Evolutionary conservation across 257 asterid genomes (phyloP).

Genomic region (Penstemon newberryi): DNA sequence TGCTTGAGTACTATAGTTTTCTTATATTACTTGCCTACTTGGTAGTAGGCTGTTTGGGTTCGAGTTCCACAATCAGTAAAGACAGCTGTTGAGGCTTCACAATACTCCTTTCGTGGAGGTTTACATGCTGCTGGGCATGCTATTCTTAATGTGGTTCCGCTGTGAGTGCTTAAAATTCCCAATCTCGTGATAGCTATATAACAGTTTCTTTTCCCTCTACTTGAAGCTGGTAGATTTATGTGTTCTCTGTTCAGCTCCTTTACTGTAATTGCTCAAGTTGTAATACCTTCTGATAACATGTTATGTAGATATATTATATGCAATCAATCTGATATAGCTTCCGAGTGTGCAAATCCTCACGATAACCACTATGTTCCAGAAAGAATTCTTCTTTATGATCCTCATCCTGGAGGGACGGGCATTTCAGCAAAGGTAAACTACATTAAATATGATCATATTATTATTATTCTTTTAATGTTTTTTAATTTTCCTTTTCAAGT

Average conservation of each 20-base stretch:
- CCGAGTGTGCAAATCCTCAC: constrained; percentile 87
- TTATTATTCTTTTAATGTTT: constrained; percentile 2
- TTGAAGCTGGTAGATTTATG: constrained; percentile 22
- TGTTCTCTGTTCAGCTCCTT: constrained; percentile 23
- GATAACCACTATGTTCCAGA: constrained; percentile 77
- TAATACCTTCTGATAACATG: constrained; percentile 27
- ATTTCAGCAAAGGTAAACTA: constrained; percentile 79
- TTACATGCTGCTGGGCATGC: constrained; percentile 98
- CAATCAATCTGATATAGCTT: constrained; percentile 83
- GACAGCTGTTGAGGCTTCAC: constrained; percentile 52
- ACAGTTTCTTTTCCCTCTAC: constrained; percentile 3
- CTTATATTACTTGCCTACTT: background rate
- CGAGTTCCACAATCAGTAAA: constrained; percentile 81
- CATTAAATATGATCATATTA: constrained; percentile 7
- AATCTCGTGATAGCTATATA: constrained; percentile 14
- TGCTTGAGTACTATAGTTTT: background rate
- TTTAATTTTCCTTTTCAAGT: constrained; percentile 2
- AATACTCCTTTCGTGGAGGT: constrained; percentile 76
- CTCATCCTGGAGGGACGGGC: constrained; percentile 97
- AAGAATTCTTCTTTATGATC: constrained; percentile 91
- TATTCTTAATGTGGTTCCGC: constrained; percentile 78
- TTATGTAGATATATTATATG: constrained; percentile 72
- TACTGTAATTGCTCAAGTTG: constrained; percentile 17
- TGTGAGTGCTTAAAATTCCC: constrained; percentile 55
- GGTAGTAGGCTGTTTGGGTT: constrained; percentile 89